A percentile compares a stretch with the other conserved stretches of the same genome.
phyloP scores from a whole-genome alignment of 441 rosid genomes.

The Mallotus repandus region DNA sequence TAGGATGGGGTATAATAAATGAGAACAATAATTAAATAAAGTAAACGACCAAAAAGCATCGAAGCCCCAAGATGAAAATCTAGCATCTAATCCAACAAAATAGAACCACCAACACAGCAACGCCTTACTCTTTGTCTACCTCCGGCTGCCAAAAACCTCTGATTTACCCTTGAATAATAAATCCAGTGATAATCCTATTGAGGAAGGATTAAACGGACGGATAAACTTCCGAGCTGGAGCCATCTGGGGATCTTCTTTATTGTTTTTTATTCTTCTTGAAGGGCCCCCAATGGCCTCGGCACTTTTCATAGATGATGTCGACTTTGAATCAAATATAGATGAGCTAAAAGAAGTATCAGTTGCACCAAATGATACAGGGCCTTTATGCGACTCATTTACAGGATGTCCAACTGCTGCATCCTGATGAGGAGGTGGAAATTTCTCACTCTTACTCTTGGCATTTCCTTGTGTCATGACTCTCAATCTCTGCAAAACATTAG shows the following conservation, averaged over 20 bases:
- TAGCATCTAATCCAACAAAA: conserved; percentile 9
- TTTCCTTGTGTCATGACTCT: conserved; percentile 58
- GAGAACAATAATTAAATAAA: conserved; percentile 1
- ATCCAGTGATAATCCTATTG: conserved; percentile 52
- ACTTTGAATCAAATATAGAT: conserved; percentile 35
- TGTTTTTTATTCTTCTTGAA: conserved; percentile 44
- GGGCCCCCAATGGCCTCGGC: conserved; percentile 37
- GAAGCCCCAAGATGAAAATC: conserved; percentile 12
- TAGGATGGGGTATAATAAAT: conserved; percentile 25
- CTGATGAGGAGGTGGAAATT: conserved; percentile 95
- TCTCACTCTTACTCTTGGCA: conserved; percentile 87
- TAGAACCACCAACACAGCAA: background rate
- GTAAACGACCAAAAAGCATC: conserved; percentile 16
- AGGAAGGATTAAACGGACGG: conserved; percentile 42
- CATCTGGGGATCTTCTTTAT: conserved; percentile 45
- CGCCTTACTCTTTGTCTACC: conserved; percentile 26
- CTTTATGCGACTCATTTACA: conserved; percentile 43
- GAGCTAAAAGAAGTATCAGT: conserved; percentile 45
- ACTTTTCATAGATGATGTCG: conserved; percentile 42
- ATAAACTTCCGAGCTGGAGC: conserved; percentile 50
- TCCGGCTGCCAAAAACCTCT: conserved; percentile 49
- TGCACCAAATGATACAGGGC: conserved; percentile 42
- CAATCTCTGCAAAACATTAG: conserved; percentile 53
- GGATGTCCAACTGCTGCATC: conserved; percentile 80
- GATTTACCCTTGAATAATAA: conserved; percentile 59